Conservation (phyloP, 1,139 yeast species). For the Geotrichum candidum region DNA sequence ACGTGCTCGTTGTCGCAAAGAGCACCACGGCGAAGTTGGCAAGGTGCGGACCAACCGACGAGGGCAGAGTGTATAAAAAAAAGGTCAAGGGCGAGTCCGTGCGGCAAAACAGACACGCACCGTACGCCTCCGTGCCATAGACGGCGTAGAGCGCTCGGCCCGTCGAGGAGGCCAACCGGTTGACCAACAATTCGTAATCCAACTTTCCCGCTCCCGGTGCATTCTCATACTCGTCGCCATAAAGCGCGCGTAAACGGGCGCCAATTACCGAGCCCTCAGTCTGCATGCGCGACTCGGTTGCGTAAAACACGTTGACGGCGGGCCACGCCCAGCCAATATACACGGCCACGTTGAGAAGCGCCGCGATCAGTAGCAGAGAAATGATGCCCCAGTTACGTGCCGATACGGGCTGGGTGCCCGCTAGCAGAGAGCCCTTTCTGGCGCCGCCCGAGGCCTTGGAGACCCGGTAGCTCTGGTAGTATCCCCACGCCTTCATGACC, state of each 20-base stretch:
- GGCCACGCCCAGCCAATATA: neutral
- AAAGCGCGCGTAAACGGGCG: conserved; percentile 19
- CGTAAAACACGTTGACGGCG: conserved; percentile 18
- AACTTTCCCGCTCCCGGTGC: conserved; percentile 5
- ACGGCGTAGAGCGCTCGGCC: conserved; percentile 25
- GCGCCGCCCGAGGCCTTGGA: neutral
- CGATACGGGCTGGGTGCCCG: neutral
- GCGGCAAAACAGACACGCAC: conserved; percentile 28
- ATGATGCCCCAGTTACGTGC: conserved; percentile 4
- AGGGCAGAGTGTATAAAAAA: conserved; percentile 23
- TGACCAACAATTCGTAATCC: conserved; percentile 20
- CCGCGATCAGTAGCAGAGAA: neutral
- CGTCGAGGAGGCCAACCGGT: conserved; percentile 20
- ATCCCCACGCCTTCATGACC: neutral
- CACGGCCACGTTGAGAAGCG: neutral
- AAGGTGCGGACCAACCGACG: conserved; percentile 23
- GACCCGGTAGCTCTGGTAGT: neutral
- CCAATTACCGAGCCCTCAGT: conserved; percentile 24
- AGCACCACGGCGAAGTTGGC: conserved; percentile 21
- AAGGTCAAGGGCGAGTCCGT: conserved; percentile 20
- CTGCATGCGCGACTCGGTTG: conserved; percentile 24
- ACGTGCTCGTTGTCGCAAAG: conserved; percentile 19
- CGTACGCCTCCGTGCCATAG: conserved; percentile 26
- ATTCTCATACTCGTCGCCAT: conserved; percentile 12
- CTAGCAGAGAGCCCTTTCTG: neutral